Conservation (phyloP, 805 yeast genomes). For the Myxozyma neotropica region DNA sequence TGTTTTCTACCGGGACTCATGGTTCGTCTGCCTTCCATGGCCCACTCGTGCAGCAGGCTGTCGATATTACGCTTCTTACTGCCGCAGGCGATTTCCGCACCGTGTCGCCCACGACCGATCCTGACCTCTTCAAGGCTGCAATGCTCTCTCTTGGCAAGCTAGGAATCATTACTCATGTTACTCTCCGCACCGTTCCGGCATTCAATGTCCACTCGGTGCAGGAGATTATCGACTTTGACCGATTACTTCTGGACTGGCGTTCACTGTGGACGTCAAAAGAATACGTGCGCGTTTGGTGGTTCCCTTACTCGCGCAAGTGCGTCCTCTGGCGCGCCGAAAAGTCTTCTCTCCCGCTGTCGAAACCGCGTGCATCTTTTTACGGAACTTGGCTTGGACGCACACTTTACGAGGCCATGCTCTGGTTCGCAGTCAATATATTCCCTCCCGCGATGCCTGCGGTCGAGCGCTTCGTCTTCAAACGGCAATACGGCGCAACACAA, state of each 20-base stretch:
- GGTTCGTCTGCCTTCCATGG: constrained; percentile 96
- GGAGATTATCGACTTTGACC: constrained; percentile 77
- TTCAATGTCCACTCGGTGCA: constrained; percentile 79
- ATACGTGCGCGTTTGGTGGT: constrained; percentile 96
- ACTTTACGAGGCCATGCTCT: constrained; percentile 76
- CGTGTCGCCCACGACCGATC: constrained; percentile 66
- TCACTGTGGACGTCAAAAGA: constrained; percentile 86
- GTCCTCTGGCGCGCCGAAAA: constrained; percentile 88
- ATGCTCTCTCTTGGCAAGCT: constrained; percentile 85
- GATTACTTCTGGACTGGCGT: constrained; percentile 62
- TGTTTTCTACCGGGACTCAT: constrained; percentile 94
- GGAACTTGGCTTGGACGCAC: constrained; percentile 78
- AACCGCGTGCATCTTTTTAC: constrained; percentile 78
- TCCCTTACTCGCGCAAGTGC: constrained; percentile 85
- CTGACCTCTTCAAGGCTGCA: constrained; percentile 76
- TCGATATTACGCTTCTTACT: constrained; percentile 70
- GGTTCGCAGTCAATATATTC: constrained; percentile 71
- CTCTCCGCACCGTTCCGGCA: constrained; percentile 79
- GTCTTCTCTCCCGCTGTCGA: constrained; percentile 62
- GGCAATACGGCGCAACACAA: constrained; percentile 79
- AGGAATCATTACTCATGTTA: constrained; percentile 84
- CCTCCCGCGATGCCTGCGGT: constrained; percentile 82
- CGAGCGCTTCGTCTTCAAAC: constrained; percentile 80
- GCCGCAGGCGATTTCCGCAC: constrained; percentile 72
- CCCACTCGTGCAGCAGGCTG: constrained; percentile 82